These are phyloP conservation scores for Wickerhamiella domercqiae DNA, from an alignment of 805 yeast genomes.

Conservation along the genomic window DNA sequence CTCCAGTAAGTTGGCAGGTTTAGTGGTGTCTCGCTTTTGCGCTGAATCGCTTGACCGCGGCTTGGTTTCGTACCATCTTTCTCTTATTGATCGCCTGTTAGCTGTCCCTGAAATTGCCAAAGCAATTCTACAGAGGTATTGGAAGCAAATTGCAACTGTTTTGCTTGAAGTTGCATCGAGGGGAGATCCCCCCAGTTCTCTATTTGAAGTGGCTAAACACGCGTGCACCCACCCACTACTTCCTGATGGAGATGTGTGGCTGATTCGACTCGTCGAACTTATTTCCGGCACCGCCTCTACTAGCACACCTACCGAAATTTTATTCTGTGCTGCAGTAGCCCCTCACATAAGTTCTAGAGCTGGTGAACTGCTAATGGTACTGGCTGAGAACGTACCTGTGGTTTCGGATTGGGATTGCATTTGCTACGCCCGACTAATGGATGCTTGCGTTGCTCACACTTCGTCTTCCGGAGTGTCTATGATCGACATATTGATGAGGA, in stretches of 20 bases:
- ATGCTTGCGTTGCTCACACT: constrained; percentile 4
- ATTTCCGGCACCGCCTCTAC: constrained; percentile 2
- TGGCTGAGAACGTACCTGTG: not conserved
- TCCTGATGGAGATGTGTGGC: constrained; percentile 12
- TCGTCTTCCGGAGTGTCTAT: constrained; percentile 3
- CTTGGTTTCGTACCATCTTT: constrained; percentile 46
- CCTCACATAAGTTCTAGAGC: too few species aligned
- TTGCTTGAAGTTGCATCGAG: constrained; percentile 6
- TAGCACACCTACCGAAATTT: constrained; percentile 6
- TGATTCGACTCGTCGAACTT: constrained; percentile 8
- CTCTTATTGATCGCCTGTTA: constrained; percentile 34
- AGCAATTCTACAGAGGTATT: constrained; percentile 4
- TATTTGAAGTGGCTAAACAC: constrained; percentile 9
- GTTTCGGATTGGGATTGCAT: constrained; percentile 13
- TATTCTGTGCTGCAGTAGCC: constrained; percentile 1
- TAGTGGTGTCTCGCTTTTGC: constrained; percentile 29
- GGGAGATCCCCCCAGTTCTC: constrained; percentile 5
- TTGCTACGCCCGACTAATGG: constrained; percentile 7
- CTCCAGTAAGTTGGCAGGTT: constrained; percentile 43
- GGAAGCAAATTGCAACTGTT: not conserved
- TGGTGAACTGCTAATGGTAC: not conserved
- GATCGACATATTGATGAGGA: not conserved
- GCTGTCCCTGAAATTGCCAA: constrained; percentile 4
- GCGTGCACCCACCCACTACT: constrained; percentile 9
- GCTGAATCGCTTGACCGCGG: constrained; percentile 41